A percentile compares a stretch with the other conserved stretches of the same genome.
Conservation (phyloP, 257 asterid species). For the Handroanthus guayacan region DNA sequence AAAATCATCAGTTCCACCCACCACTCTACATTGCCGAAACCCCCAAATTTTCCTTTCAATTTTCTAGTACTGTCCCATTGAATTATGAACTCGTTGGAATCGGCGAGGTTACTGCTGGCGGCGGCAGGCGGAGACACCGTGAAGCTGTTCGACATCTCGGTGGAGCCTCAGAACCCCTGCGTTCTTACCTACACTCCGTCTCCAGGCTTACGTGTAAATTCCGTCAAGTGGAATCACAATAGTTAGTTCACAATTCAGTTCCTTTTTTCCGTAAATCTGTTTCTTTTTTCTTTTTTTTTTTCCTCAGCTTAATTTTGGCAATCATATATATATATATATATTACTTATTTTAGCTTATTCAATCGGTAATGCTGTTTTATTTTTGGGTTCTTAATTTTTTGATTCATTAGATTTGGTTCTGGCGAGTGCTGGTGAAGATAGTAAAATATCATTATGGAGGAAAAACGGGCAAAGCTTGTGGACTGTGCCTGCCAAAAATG, state of each 20-base stretch:
- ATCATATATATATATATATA: neutral
- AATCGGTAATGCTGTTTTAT: neutral
- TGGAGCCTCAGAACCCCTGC: slow-evolving; percentile 86
- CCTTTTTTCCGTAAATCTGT: slow-evolving; percentile 26
- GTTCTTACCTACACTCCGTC: slow-evolving; percentile 77
- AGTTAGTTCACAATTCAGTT: slow-evolving; percentile 53
- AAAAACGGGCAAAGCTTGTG: slow-evolving; percentile 85
- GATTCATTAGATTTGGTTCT: slow-evolving; percentile 78
- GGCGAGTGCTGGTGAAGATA: slow-evolving; percentile 94
- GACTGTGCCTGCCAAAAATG: slow-evolving; percentile 73
- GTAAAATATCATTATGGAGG: slow-evolving; percentile 81
- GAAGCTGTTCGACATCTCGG: slow-evolving; percentile 87
- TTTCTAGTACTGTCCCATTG: neutral
- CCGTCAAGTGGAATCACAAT: slow-evolving; percentile 97
- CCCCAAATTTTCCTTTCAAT: neutral
- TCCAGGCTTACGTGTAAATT: slow-evolving; percentile 74
- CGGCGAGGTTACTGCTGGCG: slow-evolving; percentile 69
- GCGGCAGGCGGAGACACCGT: slow-evolving; percentile 93
- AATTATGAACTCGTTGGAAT: slow-evolving; percentile 66
- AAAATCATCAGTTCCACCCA: neutral
- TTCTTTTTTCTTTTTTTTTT: slow-evolving; percentile 10
- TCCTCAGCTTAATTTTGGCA: neutral
- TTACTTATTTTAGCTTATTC: slow-evolving; percentile 17
- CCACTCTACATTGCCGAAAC: neutral
- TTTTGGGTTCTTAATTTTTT: neutral